Evolutionary conservation across 2,329 filamentous ascomycete genomes (phyloP).

Genomic region (Aspergillus luchuensis): DNA sequence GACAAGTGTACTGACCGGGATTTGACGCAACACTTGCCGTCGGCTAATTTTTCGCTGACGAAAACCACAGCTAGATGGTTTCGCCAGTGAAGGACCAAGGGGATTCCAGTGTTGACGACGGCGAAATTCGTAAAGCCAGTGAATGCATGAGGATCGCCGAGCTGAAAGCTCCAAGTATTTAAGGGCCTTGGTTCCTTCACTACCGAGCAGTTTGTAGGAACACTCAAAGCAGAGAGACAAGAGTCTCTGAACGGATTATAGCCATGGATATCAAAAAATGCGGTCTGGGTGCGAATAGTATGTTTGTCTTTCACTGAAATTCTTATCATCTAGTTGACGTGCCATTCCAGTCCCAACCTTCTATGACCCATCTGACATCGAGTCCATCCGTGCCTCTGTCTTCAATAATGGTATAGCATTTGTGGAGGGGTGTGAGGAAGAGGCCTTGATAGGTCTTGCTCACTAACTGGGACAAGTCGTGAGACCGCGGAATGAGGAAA

Average conservation of each 20-base stretch:
- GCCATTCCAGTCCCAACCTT: constrained; percentile 7
- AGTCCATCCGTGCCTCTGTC: constrained; percentile 10
- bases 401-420: constrained; percentile 15
- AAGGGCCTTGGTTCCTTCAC: no score
- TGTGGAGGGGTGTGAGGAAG: constrained; percentile 12
- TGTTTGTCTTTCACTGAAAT: neutral
- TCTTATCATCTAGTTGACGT: neutral
- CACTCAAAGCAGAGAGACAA: neutral
- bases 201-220: no score
- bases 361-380: constrained; percentile 7
- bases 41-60: neutral
- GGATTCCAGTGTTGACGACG: no score
- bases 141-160: no score
- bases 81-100: no score
- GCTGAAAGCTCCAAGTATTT: no score
- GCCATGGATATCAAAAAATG: constrained; percentile 7
- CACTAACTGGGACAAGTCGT: constrained; percentile 13
- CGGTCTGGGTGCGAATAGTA: constrained; percentile 11
- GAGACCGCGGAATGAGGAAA: constrained; percentile 13
- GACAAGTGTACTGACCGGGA: neutral
- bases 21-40: neutral
- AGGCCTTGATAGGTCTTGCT: constrained; percentile 5
- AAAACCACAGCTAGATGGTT: no score
- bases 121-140: no score
- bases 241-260: neutral